phyloP scores from a whole-genome alignment of 306 rosid species.

The Alnus glutinosa region DNA sequence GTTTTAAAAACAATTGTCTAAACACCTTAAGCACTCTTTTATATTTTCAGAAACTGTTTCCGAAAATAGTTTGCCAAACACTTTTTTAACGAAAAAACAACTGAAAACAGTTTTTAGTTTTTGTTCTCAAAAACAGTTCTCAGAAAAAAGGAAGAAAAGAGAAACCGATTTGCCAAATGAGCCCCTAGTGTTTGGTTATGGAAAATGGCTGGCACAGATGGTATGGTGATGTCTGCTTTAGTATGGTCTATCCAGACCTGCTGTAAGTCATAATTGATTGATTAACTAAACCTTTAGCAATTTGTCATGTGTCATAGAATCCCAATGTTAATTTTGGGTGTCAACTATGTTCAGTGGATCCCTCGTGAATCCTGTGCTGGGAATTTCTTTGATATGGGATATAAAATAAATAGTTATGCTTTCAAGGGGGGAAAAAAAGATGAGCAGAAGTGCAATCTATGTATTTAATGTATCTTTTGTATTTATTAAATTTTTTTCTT shows the following conservation, averaged over 20 bases:
- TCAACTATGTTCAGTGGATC: conserved; percentile 20
- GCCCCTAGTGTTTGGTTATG: too few species aligned
- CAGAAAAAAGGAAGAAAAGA: too few species aligned
- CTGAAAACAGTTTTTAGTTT: too few species aligned
- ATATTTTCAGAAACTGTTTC: too few species aligned
- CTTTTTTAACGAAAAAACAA: too few species aligned
- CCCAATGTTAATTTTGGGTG: conserved; percentile 4
- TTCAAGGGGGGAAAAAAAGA: conserved; percentile 4
- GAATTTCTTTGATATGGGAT: conserved; percentile 15
- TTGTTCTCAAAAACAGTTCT: too few species aligned
- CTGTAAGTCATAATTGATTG: neutral
- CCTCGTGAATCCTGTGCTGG: conserved; percentile 16
- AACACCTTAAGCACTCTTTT: too few species aligned
- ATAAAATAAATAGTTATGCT: neutral
- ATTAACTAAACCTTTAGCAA: neutral
- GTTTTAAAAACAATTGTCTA: too few species aligned
- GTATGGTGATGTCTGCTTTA: neutral
- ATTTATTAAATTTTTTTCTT: neutral
- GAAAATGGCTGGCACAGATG: too few species aligned
- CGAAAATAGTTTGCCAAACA: too few species aligned
- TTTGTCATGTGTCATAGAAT: conserved; percentile 11
- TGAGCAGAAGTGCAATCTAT: neutral
- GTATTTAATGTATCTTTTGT: neutral
- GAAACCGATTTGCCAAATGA: too few species aligned
- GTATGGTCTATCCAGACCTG: neutral